Evolutionary conservation across 208 protist genomes (phyloP), one percentile per base, ranked within the genome.

Genomic region (Leishmania amazonensis): DNA sequence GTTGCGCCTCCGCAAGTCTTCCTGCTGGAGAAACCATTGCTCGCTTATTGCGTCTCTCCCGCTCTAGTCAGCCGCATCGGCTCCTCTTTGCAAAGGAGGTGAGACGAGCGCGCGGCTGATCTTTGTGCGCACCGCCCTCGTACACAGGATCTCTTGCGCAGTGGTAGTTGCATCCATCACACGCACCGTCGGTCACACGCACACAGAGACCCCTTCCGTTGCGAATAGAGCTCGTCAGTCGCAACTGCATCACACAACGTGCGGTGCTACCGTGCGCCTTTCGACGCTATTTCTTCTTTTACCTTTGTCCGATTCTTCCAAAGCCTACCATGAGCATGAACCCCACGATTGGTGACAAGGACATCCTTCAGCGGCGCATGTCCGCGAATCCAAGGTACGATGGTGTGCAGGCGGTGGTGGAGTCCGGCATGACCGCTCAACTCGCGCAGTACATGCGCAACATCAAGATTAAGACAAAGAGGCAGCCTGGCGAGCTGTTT

Each of bases 391-490:
- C 78, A 17, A 96, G 93, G 83, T 98, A 95, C 79, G 84, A 78
- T 38, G 51, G 86, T 53, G 92, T 96, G 40, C 85, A 94, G 77
- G 81, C 92, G 1, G 93, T 96, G 21, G 92, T 98, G 13, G 90
- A 98, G 70, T 90, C 94, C 0, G 96, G 96, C n/a, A 86, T 93
- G 82, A 98, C 93, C 24, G 83, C 77, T 2, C 88, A 94, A 68
- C 80, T 98, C 35, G 90, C 88, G 45, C 80, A 85, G 71, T 94
- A 89, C 79, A 93, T 97, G 68, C 84, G 87, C 31, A 80, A 91
- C 47, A 85, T 73, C 31, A 81, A 79, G 28, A 57, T 90, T 19
- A 86, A 89, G 58, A 80, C 88, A 17, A 89, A 93, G 74, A 80
- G 80, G 38, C 87, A 92, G 64, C 87, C 89, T 3, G 94, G 94